phyloP scores from a whole-genome alignment of 2,329 filamentous ascomycete genomes.

The Fusarium sp. region DNA sequence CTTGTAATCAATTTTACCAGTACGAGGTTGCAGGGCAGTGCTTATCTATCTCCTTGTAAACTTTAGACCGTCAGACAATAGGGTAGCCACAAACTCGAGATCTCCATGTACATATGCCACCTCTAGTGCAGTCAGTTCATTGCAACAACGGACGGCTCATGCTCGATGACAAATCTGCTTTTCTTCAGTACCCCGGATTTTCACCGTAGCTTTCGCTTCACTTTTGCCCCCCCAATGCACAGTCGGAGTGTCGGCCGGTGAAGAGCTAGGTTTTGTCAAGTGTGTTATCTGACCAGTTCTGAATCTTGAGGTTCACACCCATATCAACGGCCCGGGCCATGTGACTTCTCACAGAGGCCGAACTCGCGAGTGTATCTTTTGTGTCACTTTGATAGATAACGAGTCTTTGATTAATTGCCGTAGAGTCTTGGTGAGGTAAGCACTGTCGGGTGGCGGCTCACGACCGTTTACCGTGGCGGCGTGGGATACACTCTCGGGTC shows the following conservation, averaged over 20 bases:
- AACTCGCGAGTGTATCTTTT: neutral
- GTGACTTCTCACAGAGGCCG: constrained; percentile 6
- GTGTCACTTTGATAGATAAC: constrained; percentile 7
- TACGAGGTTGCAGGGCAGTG: neutral
- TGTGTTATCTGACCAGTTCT: constrained; percentile 34
- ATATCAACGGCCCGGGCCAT: constrained; percentile 31
- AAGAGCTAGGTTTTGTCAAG: constrained; percentile 6
- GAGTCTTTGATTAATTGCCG: neutral
- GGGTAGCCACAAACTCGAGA: constrained; percentile 16
- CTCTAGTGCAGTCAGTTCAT: neutral
- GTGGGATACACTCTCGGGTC: neutral
- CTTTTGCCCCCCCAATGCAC: constrained; percentile 2
- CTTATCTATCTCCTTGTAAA: constrained; percentile 16
- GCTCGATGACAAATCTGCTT: constrained; percentile 24
- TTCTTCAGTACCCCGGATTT: neutral
- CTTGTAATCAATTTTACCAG: neutral
- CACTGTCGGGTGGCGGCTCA: constrained; percentile 4
- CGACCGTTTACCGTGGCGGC: neutral
- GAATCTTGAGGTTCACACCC: constrained; percentile 26
- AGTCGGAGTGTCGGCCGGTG: constrained; percentile 7
- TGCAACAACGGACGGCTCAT: constrained; percentile 9
- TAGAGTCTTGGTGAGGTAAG: neutral
- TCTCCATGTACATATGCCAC: neutral
- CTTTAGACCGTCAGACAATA: constrained; percentile 16
- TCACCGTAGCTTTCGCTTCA: neutral